Evolutionary conservation across 176 grass and related monocot species (phyloP), one percentile per base, ranked within the genome.

Genomic region (Triticum dicoccoides): DNA sequence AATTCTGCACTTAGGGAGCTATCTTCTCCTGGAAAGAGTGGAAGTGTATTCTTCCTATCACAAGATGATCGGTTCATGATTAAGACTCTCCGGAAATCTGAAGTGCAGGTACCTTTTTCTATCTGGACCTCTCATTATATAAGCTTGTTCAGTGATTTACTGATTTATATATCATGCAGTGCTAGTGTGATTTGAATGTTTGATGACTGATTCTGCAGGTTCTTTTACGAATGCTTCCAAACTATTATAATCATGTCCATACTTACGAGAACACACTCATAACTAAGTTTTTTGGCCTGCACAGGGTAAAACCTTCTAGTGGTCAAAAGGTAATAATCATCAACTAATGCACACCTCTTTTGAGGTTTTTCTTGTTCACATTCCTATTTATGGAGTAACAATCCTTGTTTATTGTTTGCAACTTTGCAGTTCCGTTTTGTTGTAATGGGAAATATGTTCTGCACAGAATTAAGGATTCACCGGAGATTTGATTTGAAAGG

Each of bases 371-470:
- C 56, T 65, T 59, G 4, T 34, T 68, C 68, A 8, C 1, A 14
- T 42, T 69, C 17, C 15, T 34, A 32, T 74, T 11, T 68, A 62
- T 27, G 21, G 13, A 70, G 82, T 91, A 66, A 76, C 30, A 14
- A 69, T 80, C 80, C 74, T 83, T 39, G 14, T 81, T 51, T 87
- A 67, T 73, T 61, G 23, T 80, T 11, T 88, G 61, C 9, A 27
- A 82, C 68, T 94, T 93, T 87, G 84, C 96, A 98, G 96, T 96
- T 98, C 61, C 86, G 94, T 58, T 99, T 99, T 85, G 97, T 99
- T 84, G 97, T 99, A 51, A 99, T 99, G 97, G 97, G 97, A 71
- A 99, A 96, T 86, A 99, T 99, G 97, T 99, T 99, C 89, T 99
- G 97, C 87, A 99, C 97, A 4, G 97, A 99, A 89, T 77, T 99